Percentiles rank a stretch among this genome's conserved stretches.
Evolutionary conservation across 2,329 filamentous ascomycete genomes (phyloP).

Genomic region (Colletotrichum musae): DNA sequence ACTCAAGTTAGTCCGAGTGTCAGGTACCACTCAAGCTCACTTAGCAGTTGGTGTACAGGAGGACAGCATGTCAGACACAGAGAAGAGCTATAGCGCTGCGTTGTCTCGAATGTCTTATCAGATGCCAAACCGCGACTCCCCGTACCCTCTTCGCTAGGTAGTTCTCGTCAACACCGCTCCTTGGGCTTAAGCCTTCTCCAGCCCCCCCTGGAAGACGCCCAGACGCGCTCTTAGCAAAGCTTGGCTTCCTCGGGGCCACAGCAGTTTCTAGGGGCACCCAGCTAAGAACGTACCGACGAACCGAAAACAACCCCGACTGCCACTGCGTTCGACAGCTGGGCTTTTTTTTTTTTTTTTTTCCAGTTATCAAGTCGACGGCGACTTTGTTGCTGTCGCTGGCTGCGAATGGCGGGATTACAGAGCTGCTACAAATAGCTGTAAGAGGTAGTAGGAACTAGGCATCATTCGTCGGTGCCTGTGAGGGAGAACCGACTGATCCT

Average conservation of each 20-base stretch:
- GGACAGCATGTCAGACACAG: constrained; percentile 13
- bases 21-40: constrained; percentile 3
- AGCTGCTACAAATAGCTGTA: neutral
- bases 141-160: neutral
- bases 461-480: neutral
- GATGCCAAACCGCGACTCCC: constrained; percentile 18
- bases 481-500: constrained; percentile 27
- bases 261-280: constrained; percentile 12
- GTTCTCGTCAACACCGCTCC: constrained; percentile 11
- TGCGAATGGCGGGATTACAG: neutral
- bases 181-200: constrained; percentile 24
- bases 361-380: neutral
- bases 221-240: constrained; percentile 23
- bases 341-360: too few relatives aligned
- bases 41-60: constrained; percentile 17
- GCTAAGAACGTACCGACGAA: neutral
- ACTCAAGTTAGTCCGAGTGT: constrained; percentile 14
- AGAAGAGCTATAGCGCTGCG: constrained; percentile 10
- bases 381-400: neutral
- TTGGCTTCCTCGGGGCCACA: constrained; percentile 15
- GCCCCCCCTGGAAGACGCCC: constrained; percentile 24
- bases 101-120: constrained; percentile 31
- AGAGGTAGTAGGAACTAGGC: neutral
- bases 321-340: neutral
- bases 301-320: neutral